Base-by-base conservation (phyloP, 805 yeast genomes). In the Hyphopichia homilentoma region DNA sequence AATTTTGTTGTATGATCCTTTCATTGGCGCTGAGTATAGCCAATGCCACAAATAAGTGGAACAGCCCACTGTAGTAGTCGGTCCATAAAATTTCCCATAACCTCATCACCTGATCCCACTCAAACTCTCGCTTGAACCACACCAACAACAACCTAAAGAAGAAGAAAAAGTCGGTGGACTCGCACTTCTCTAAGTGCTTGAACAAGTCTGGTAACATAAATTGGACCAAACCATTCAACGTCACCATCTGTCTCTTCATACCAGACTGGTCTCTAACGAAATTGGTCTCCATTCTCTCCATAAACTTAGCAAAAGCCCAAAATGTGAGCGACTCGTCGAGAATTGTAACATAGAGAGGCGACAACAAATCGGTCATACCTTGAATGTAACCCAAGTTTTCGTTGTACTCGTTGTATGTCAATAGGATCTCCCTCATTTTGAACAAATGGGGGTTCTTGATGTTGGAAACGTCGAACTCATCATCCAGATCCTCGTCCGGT, bases 71-170 rank as follows among this genome's bases (percentile, higher is more conserved):
- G 49, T 85, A 79, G 48, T 64, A 82, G 59, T 90, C 90, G 0
- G 97, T 90, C 80, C 93, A 86, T 29, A 93, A 65, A 3, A 84
- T 79, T 51, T 90, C 98, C 97, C 97, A 90, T n/a, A 90, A 67
- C 18, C 74, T 65, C 50, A 84, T 61, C 1, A 86, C 84, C 34
- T 85, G 85, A 29, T 75, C 75, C 74, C 90, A 84, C 17, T 71
- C 73, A 41, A 93, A 81, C 50, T 93, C 98, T 30, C 98, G 75
- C 55, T 93, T 93, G 54, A 75, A 93, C 96, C 96, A 89, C 2
- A 93, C 97, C 24, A 93, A 65, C 11, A 93, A 62, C 97, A 93
- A 90, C 39, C 97, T 68, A 67, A 93, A 93, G 48, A 89, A 88
- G 68, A 93, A 93, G 53, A 93, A 93, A 40, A 93, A 69, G 52